Percentiles rank a stretch among this genome's conserved stretches.
Conservation (phyloP, 176 grass and related monocot species). For the Dendrocalamus sinicus region DNA sequence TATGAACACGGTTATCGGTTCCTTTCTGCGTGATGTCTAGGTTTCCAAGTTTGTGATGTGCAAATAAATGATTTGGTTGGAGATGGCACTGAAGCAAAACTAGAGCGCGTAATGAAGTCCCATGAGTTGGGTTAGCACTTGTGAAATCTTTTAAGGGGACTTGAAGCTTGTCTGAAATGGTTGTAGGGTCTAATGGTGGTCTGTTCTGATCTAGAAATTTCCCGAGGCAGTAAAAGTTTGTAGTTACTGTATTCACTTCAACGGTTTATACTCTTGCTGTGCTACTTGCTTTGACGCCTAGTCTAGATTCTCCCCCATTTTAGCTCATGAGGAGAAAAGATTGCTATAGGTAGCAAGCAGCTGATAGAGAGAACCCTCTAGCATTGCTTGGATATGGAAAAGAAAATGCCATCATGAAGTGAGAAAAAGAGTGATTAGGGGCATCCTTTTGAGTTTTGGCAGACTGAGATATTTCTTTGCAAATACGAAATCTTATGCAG, state of each 20-base stretch:
- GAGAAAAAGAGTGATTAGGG: not conserved
- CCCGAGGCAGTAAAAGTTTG: not conserved
- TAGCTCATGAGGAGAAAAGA: not conserved
- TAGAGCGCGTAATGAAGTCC: not conserved
- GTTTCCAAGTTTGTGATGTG: constrained; percentile 11
- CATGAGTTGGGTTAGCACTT: not conserved
- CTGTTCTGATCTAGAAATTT: constrained; percentile 26
- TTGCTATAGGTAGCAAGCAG: constrained; percentile 24
- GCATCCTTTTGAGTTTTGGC: constrained; percentile 38
- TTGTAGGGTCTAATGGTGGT: not conserved
- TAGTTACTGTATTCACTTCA: not conserved
- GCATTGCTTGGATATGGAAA: constrained; percentile 6
- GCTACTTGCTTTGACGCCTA: constrained; percentile 7
- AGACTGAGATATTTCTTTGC: not conserved
- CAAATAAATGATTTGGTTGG: not conserved
- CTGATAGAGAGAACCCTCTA: not conserved
- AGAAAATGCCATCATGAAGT: not conserved
- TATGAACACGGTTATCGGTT: not conserved
- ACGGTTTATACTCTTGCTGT: not conserved
- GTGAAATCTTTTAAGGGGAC: not conserved
- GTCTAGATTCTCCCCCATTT: constrained; percentile 28
- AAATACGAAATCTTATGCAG: not conserved
- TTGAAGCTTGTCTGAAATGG: constrained; percentile 24
- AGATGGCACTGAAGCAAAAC: not conserved
- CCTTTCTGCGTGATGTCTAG: constrained; percentile 6